Conservation (phyloP, 257 asterid genomes). For the Hygrophila difformis region DNA sequence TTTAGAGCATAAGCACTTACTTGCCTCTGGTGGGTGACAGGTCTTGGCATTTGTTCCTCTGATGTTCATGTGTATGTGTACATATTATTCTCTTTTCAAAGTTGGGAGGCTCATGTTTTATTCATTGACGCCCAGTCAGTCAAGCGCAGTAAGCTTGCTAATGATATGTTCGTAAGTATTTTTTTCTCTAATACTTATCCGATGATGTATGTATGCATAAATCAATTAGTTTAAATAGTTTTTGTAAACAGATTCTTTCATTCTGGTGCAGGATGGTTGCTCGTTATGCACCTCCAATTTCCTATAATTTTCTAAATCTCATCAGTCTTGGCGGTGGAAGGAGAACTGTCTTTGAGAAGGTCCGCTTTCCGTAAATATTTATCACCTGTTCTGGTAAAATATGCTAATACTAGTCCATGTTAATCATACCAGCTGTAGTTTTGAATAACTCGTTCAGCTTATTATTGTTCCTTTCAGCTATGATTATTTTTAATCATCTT, state of each 20-base stretch:
- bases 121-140: slow-evolving; percentile 68
- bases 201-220: neutral
- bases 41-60: slow-evolving; percentile 65
- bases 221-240: too few species aligned
- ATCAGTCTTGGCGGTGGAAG: slow-evolving; percentile 65
- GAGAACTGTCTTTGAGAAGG: slow-evolving; percentile 85
- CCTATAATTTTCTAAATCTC: slow-evolving; percentile 96
- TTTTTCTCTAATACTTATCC: too few species aligned
- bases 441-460: too few species aligned
- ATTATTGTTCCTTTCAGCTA: too few species aligned
- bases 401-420: too few species aligned
- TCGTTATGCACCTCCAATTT: slow-evolving; percentile 97
- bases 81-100: slow-evolving; percentile 75
- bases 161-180: slow-evolving; percentile 86
- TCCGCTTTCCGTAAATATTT: slow-evolving; percentile 28
- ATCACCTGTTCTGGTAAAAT: slow-evolving; percentile 7
- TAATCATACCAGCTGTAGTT: too few species aligned
- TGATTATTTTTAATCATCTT: too few species aligned
- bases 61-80: slow-evolving; percentile 84
- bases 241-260: slow-evolving; percentile 8
- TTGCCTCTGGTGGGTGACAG: slow-evolving; percentile 24
- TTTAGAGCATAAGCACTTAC: neutral
- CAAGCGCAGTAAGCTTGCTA: slow-evolving; percentile 85
- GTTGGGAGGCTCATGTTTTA: slow-evolving; percentile 80
- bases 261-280: slow-evolving; percentile 85